Percentiles rank a stretch among this genome's conserved stretches.
phyloP scores from a whole-genome alignment of 768 basidiomycete species.

The Artomyces pyxidatus region DNA sequence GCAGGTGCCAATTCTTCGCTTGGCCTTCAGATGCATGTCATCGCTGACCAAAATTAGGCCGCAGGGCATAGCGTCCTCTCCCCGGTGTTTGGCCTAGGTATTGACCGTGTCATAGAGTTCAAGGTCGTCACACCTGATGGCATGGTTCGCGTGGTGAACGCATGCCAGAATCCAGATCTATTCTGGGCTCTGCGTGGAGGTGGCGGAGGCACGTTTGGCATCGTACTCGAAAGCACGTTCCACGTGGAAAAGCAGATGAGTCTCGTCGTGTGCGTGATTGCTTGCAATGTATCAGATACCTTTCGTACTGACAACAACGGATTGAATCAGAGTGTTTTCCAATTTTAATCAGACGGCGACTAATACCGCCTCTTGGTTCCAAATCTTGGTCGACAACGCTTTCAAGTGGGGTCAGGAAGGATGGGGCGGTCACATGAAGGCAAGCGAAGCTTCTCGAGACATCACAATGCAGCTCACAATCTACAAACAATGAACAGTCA shows the following conservation, averaged over 20 bases:
- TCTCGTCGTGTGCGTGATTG: slow-evolving; percentile 18
- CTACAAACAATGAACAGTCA: slow-evolving; percentile 13
- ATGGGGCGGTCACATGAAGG: slow-evolving; percentile 30
- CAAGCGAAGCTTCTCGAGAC: slow-evolving; percentile 22
- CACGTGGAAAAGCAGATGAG: slow-evolving; percentile 17
- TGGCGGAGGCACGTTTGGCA: slow-evolving; percentile 29
- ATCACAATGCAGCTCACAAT: slow-evolving; percentile 7
- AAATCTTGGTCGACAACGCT: slow-evolving; percentile 23
- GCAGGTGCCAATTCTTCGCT: no score
- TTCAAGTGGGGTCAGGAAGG: slow-evolving; percentile 26
- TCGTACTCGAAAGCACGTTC: slow-evolving; percentile 23
- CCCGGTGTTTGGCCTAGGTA: slow-evolving; percentile 20
- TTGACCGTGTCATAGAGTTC: slow-evolving; percentile 24
- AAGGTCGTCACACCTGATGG: slow-evolving; percentile 26
- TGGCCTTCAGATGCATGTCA: no score
- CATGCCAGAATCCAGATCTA: slow-evolving; percentile 21
- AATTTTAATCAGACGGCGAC: slow-evolving; percentile 18
- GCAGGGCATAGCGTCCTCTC: slow-evolving; percentile 24
- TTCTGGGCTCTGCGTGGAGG: slow-evolving; percentile 32
- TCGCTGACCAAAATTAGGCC: no score
- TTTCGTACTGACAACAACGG: background rate
- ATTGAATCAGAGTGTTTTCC: slow-evolving; percentile 19
- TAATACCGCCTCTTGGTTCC: slow-evolving; percentile 20
- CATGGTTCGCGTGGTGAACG: slow-evolving; percentile 19
- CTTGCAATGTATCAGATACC: background rate